Percentiles rank a stretch among this genome's conserved stretches.
phyloP scores from a whole-genome alignment of 1,284 basidiomycete species.

The Sporisorium graminicola region DNA sequence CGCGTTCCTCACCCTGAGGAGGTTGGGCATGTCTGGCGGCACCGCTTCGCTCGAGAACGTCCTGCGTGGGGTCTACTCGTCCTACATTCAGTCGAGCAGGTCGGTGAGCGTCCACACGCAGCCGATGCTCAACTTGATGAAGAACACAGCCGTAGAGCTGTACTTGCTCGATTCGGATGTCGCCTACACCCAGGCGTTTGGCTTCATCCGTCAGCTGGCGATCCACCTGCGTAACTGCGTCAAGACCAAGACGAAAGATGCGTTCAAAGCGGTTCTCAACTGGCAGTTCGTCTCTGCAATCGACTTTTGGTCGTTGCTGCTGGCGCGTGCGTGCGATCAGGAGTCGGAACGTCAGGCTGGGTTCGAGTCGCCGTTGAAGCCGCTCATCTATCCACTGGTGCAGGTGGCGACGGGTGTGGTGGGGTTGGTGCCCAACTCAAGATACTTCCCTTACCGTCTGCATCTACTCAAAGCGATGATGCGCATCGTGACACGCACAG shows the following conservation, averaged over 20 bases:
- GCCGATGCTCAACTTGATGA: constrained; percentile 96
- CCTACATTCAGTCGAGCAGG: constrained; percentile 84
- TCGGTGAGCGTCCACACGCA: constrained; percentile 87
- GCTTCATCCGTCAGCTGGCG: constrained; percentile 94
- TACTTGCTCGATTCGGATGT: constrained; percentile 80
- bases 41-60: constrained; percentile 85
- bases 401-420: constrained; percentile 94
- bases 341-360: constrained; percentile 49
- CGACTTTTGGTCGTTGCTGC: constrained; percentile 93
- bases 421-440: constrained; percentile 85
- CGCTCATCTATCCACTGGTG: constrained; percentile 93
- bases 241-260: constrained; percentile 78
- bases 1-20: constrained; percentile 87
- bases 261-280: constrained; percentile 73
- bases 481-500: constrained; percentile 81
- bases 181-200: constrained; percentile 92
- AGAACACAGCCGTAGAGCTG: constrained; percentile 94
- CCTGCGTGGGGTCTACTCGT: constrained; percentile 89
- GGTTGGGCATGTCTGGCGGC: constrained; percentile 83
- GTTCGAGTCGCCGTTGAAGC: constrained; percentile 81
- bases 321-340: constrained; percentile 58
- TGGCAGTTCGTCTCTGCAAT: constrained; percentile 98
- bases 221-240: constrained; percentile 91
- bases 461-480: constrained; percentile 81
- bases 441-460: constrained; percentile 84